Conservation (phyloP, 257 asterid genomes). For the Solanum etuberosum region DNA sequence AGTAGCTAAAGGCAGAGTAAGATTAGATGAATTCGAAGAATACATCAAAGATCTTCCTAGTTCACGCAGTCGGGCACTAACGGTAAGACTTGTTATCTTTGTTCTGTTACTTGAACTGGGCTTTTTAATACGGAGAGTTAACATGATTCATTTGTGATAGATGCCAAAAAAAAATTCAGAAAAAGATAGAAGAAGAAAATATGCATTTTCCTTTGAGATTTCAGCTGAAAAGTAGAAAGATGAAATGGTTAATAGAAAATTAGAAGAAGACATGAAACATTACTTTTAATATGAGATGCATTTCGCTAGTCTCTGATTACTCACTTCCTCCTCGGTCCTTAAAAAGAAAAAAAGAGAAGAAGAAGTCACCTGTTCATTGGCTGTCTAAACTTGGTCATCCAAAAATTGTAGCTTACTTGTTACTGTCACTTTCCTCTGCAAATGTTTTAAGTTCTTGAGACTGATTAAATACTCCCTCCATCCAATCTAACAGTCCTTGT, state of each 20-base stretch:
- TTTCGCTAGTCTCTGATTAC: neutral
- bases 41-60: slow-evolving; percentile 17
- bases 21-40: slow-evolving; percentile 11
- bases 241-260: neutral
- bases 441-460: neutral
- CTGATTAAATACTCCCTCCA: neutral
- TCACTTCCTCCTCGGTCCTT: neutral
- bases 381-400: neutral
- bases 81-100: slow-evolving; percentile 12
- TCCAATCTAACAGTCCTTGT: neutral
- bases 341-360: neutral
- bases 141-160: neutral
- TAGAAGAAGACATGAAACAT: neutral
- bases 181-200: neutral
- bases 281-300: neutral
- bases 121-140: neutral
- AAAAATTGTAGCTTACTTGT: neutral
- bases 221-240: neutral
- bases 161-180: neutral
- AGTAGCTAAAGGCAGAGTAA: slow-evolving; percentile 16
- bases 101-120: neutral
- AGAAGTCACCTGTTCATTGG: neutral
- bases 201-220: neutral
- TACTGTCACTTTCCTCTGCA: neutral
- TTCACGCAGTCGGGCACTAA: slow-evolving; percentile 17